Evolutionary conservation across 192 early-diverging fungal species (phyloP).

Genomic region (Backusella circina): DNA sequence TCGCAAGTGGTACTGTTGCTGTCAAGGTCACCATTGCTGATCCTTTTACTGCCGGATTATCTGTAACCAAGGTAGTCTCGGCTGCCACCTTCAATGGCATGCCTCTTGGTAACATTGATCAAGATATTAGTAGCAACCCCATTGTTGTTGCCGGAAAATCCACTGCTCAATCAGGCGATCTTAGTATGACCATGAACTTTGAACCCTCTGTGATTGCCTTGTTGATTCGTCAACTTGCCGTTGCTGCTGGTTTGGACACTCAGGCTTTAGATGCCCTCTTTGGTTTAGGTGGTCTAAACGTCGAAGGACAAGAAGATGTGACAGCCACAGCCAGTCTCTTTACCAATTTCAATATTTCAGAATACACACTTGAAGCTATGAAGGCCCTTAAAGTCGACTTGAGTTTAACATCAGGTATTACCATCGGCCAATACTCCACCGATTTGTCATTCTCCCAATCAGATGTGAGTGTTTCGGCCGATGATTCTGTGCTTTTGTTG

Average conservation of each 20-base stretch:
- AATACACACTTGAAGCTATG: constrained; percentile 44
- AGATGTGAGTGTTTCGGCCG: constrained; percentile 38
- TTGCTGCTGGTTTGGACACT: constrained; percentile 38
- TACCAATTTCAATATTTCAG: constrained; percentile 42
- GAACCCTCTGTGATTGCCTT: constrained; percentile 42
- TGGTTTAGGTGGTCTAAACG: constrained; percentile 34
- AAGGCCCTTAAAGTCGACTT: constrained; percentile 45
- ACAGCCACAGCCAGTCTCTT: constrained; percentile 27
- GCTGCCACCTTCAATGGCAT: constrained; percentile 39
- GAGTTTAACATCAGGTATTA: constrained; percentile 31
- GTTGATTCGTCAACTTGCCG: constrained; percentile 42
- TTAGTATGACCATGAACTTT: constrained; percentile 47
- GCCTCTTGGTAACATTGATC: constrained; percentile 40
- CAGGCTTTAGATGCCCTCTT: constrained; percentile 43
- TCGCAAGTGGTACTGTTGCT: constrained; percentile 38
- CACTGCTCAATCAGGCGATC: constrained; percentile 27
- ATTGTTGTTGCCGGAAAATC: constrained; percentile 41
- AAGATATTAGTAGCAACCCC: constrained; percentile 38
- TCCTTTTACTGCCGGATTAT: no score
- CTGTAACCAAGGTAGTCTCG: constrained; percentile 44
- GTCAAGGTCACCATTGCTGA: constrained; percentile 45
- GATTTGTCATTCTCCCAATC: constrained; percentile 38
- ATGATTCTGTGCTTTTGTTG: constrained; percentile 43
- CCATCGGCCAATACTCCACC: constrained; percentile 50
- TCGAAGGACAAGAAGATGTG: constrained; percentile 29